Percentiles rank a stretch among this genome's conserved stretches.
These are phyloP conservation scores for Gnetum montanum DNA, from an alignment of 75 land plant genomes.

Conservation along the genomic window DNA sequence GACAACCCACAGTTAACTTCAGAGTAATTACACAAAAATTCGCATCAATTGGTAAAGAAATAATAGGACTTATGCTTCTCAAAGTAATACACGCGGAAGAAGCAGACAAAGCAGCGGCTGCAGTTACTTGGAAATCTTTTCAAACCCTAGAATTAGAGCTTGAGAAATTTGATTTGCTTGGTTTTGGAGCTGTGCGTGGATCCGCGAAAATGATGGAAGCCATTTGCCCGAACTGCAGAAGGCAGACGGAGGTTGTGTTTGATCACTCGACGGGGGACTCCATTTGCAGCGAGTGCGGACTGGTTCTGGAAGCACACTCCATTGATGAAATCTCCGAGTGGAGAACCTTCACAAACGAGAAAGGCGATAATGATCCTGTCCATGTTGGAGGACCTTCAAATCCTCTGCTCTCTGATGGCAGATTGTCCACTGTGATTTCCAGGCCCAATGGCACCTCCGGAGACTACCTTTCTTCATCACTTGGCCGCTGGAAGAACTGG, in stretches of 20 bases:
- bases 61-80: no score
- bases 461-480: conserved; percentile 25
- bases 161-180: no score
- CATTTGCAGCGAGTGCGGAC: conserved; percentile 86
- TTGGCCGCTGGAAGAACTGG: conserved; percentile 30
- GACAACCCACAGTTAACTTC: no score
- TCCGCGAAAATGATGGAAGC: no score
- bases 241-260: conserved; percentile 69
- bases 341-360: conserved; percentile 38
- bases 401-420: conserved; percentile 43
- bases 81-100: no score
- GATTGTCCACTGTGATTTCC: conserved; percentile 31
- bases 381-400: conserved; percentile 37
- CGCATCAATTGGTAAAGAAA: no score
- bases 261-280: conserved; percentile 94
- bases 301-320: conserved; percentile 82
- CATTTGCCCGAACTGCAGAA: conserved; percentile 87
- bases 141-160: no score
- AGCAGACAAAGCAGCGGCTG: no score
- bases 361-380: conserved; percentile 29
- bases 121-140: no score
- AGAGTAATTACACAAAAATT: no score
- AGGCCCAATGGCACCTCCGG: conserved; percentile 25
- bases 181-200: no score
- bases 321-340: conserved; percentile 97